Base-by-base conservation (phyloP, 2,329 filamentous ascomycete genomes). In the Fusarium xyrophilum region DNA sequence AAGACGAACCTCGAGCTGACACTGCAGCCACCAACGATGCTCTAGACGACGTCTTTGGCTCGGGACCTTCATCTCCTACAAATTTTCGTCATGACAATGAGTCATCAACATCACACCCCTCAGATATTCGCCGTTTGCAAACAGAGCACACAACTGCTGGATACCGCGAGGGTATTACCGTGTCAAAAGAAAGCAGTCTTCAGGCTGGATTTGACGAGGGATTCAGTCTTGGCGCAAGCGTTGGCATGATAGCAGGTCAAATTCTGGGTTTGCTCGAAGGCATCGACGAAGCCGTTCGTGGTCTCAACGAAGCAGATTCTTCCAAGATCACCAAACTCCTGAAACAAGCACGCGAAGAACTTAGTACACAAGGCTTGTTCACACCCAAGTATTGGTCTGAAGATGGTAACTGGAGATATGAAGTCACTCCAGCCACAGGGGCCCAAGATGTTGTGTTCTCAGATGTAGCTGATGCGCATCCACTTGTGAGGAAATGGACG, bases 191-290 rank as follows among this genome's bases (percentile, higher is more conserved):
- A 28, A 81, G 84, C 48, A 91, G 89, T 73, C 88, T 97, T 28
- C 96, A 99, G 79, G 84, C 84, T 17, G 95, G 95, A 1, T 98
- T 99, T 75, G 96, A 99, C 76, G 92, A 95, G 68, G 95, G 95
- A 0, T 98, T 93, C 77, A 84, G 88, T 17, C 83, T 98, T 1
- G 96, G 96, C 15, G 94, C 93, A 2, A 89, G 90, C 53, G 81
- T 98, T 32, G 96, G 95, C 0, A 78, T 91, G 68, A 84, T 85
- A 30, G 90, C 89, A 0, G 96, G 96, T 0, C 88, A 88, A 69
- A 80, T 96, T 15, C 78, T 97, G 6, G 96, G 96, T 0, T 81
- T 92, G 7, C 75, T 97, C 9, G 92, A 97, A 74, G 93, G 91
- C 0, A 79, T 97, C 23, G 78, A 82, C 2, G 80, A 81, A 17